These are phyloP conservation scores for Amanita jacksonii DNA, from an alignment of 768 basidiomycete genomes.

Conservation along the genomic window DNA sequence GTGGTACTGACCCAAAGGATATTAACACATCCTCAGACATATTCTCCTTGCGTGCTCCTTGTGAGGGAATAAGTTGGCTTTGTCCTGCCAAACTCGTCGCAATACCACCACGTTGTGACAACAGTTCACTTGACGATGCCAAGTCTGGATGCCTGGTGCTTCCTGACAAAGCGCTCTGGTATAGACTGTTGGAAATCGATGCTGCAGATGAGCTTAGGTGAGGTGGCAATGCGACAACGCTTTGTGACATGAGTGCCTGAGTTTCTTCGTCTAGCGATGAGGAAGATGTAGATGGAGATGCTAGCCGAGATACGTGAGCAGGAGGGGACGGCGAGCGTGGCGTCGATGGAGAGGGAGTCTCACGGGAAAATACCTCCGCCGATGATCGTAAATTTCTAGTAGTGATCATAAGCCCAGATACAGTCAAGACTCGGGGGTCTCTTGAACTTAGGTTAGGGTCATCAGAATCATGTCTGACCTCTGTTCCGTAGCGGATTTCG, in stretches of 20 bases:
- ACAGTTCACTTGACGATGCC: neutral
- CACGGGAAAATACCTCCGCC: neutral
- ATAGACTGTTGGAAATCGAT: conserved; percentile 60
- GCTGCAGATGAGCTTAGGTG: conserved; percentile 31
- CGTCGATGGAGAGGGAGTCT: neutral
- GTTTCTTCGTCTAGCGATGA: conserved; percentile 60
- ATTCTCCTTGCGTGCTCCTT: neutral
- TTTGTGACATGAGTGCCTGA: conserved; percentile 66
- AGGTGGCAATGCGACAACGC: conserved; percentile 52
- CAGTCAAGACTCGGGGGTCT: conserved; percentile 38
- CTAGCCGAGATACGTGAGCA: conserved; percentile 18
- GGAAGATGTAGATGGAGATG: conserved; percentile 42
- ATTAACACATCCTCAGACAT: conserved; percentile 36
- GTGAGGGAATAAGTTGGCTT: too few species aligned
- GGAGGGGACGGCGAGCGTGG: conserved; percentile 12
- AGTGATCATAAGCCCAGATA: conserved; percentile 39
- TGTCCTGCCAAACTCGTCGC: too few species aligned
- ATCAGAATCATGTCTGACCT: conserved; percentile 13
- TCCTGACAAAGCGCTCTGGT: conserved; percentile 60
- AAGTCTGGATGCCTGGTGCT: neutral
- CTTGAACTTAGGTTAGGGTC: conserved; percentile 11
- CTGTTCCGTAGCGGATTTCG: conserved; percentile 49
- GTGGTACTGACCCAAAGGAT: conserved; percentile 54
- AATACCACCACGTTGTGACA: too few species aligned
- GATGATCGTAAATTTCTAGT: conserved; percentile 25